A percentile compares a stretch with the other conserved stretches of the same genome.
Evolutionary conservation across 768 basidiomycete genomes (phyloP).

Genomic region (Amanita brunnescens): DNA sequence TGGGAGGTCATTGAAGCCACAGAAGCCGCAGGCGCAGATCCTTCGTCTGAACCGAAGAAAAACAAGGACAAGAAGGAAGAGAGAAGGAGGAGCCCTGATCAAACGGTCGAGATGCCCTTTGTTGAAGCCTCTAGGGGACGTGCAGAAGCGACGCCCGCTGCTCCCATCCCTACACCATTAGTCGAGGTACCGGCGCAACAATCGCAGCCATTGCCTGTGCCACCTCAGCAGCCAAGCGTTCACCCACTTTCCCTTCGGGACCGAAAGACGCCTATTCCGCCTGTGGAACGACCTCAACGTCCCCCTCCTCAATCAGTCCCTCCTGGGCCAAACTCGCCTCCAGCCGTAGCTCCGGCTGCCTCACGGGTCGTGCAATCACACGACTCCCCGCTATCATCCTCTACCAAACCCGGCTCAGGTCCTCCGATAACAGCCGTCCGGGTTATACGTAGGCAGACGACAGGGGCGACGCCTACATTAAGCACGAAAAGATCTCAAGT

Average conservation of each 20-base stretch:
- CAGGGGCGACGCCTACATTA: background rate
- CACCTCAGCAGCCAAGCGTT: background rate
- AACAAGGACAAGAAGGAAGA: background rate
- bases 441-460: background rate
- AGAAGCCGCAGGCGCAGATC: background rate
- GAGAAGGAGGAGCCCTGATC: background rate
- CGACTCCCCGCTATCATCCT: background rate
- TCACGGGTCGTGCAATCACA: background rate
- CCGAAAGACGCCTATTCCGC: background rate
- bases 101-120: background rate
- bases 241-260: slow-evolving; percentile 1
- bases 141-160: background rate
- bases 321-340: background rate
- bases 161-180: background rate
- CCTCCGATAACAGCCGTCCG: slow-evolving; percentile 1
- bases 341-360: background rate
- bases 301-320: background rate
- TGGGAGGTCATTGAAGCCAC: slow-evolving; percentile 3
- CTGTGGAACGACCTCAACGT: background rate
- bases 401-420: background rate
- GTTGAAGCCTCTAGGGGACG: background rate
- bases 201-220: background rate
- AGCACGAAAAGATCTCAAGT: slow-evolving; percentile 6
- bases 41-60: background rate
- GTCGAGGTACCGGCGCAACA: background rate